Base-by-base conservation (phyloP, 495 filamentous ascomycete species). In the Astrothelium subdiscretum region DNA sequence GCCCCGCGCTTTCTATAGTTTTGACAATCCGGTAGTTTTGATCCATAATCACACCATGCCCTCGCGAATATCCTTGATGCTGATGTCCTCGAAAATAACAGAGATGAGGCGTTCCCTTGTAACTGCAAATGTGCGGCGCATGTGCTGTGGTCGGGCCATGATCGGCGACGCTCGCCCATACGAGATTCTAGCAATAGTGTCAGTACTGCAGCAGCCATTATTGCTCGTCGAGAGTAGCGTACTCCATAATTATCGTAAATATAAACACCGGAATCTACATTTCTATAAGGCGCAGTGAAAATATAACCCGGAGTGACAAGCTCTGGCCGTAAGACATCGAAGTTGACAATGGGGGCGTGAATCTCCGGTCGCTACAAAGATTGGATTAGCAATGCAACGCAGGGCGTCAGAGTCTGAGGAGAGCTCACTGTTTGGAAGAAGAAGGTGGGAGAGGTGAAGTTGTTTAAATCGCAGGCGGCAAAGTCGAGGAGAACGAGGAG, bases 31-130 rank as follows among this genome's bases (percentile, higher is more conserved):
- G 70, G 65, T 82, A 83, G 31, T 72, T 69, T 40, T 74, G 71
- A 62, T 83, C 76, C 72, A 82, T 73, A 58, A 83, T 82, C 3
- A 81, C 70, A 20, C 78, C 79, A 73, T 80, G 78, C 11, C 81
- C 81, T 29, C 79, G 71, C 31, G 76, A 79, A 60, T 80, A 83
- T 31, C 80, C 80, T 42, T 79, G 78, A 48, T 81, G 76, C 58
- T 81, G 79, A 38, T 77, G 72, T 22, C 80, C 80, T 59, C 81
- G 77, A 71, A 82, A 83, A 63, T 78, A 80, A 67, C 79, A 82
- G 4, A 81, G 67, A 51, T 81, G 80, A 59, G 79, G 73, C 43
- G 69, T 70, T 15, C 77, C 78, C n/a, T 79, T 72, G 38, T 69
- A 72, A 24, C 59, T 58, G 64, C 64, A 73, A 43, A 67, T 67